phyloP scores from a whole-genome alignment of 345 rosid species.

The Iberis pinnata region DNA sequence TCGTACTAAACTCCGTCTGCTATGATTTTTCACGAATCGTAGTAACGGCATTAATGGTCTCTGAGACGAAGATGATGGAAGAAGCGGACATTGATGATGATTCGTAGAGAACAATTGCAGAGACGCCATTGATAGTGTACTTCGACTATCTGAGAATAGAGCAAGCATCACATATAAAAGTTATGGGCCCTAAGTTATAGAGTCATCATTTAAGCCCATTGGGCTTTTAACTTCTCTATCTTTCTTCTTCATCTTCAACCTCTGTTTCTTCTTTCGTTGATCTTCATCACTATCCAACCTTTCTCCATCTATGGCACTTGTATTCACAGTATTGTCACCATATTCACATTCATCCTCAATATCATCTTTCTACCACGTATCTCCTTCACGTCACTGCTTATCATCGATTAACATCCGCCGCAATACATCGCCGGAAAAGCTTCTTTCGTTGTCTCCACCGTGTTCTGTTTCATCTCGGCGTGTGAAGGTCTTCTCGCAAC shows the following conservation, averaged over 20 bases:
- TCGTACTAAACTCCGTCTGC: slow-evolving; percentile 24
- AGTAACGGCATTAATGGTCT: slow-evolving; percentile 10
- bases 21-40: slow-evolving; percentile 17
- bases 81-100: slow-evolving; percentile 33
- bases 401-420: slow-evolving; percentile 6
- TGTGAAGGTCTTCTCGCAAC: slow-evolving; percentile 33
- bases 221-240: too few species aligned
- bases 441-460: background rate
- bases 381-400: slow-evolving; percentile 15
- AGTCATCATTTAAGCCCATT: too few species aligned
- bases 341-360: slow-evolving; percentile 16
- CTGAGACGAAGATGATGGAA: slow-evolving; percentile 20
- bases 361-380: slow-evolving; percentile 26
- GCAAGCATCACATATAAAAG: too few species aligned
- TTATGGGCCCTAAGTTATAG: too few species aligned
- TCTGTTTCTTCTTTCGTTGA: too few species aligned
- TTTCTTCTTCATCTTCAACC: too few species aligned
- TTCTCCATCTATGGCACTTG: slow-evolving; percentile 10
- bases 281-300: too few species aligned
- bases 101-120: slow-evolving; percentile 29
- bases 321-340: slow-evolving; percentile 20
- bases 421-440: slow-evolving; percentile 5
- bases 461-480: slow-evolving; percentile 19
- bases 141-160: slow-evolving; percentile 2
- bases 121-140: slow-evolving; percentile 41